Evolutionary conservation across 352 stramenopile genomes (phyloP), one percentile per base, ranked within the genome.

Genomic region (Paralagenidium karlingii): DNA sequence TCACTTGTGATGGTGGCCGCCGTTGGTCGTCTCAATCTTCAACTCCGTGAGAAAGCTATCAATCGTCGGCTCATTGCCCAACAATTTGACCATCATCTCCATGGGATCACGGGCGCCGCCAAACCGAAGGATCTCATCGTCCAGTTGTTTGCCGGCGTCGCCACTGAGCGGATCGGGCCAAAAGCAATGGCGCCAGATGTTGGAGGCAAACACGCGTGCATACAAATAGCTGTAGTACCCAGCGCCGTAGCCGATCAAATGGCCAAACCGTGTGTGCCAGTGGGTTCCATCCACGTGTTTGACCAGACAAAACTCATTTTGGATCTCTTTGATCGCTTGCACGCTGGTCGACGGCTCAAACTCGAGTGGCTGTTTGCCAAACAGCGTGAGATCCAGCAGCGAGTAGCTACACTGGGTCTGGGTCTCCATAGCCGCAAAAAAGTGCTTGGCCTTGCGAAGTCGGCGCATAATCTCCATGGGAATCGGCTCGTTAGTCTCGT

Each of bases 201-300:
- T 69, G 18, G 82, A 79, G 10, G 82, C 82, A 48, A 94, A 94
- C 40, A 95, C 79, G 18, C 79, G 79, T 9, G 82, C 78, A 44
- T 95, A 94, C 36, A 96, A 43, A 40, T 96, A 96, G 46, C 78
- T 87, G 58, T 96, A 96, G 49, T 96, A 96, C 10, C 82, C 81
- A 8, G 82, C 81, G 8, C 82, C 84, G 22, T 95, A 95, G n/a
- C 75, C 71, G 24, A 91, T 68, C 43, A 95, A 74, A 44, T 95
- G 83, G 10, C 77, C 78, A 43, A 95, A 94, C 15, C 80, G 76
- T 21, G 70, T 81, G 53, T 94, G 75, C 76, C 77, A 92, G 25
- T 36, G 34, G 16, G 71, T 89, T 31, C 67, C 70, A 13, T 87
- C 55, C 20, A 84, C 74, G 27, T 88, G 75, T 19, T 71, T 75